These are phyloP conservation scores for Pythium plurisporium DNA, from an alignment of 352 stramenopile genomes.

Conservation along the genomic window DNA sequence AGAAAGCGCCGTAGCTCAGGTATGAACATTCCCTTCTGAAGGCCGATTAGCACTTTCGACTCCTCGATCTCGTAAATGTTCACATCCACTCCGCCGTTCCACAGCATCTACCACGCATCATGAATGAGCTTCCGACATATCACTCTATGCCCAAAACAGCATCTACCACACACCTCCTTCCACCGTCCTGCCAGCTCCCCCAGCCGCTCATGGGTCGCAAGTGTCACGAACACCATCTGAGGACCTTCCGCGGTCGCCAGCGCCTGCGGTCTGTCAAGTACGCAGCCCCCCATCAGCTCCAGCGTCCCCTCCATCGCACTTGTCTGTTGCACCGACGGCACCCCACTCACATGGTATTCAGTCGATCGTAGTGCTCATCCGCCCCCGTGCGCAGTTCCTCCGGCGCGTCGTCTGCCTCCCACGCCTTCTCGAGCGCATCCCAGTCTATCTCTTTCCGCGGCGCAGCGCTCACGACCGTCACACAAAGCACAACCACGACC, in stretches of 20 bases:
- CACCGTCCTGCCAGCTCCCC: slow-evolving; percentile 48
- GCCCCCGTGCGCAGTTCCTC: slow-evolving; percentile 41
- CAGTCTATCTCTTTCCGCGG: slow-evolving; percentile 44
- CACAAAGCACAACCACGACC: neutral
- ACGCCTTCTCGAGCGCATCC: slow-evolving; percentile 58
- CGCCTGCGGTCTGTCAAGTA: slow-evolving; percentile 27
- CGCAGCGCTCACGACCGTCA: neutral
- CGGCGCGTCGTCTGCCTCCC: slow-evolving; percentile 44
- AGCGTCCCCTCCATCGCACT: no score
- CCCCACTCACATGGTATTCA: slow-evolving; percentile 32
- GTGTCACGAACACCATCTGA: slow-evolving; percentile 79
- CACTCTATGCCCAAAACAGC: neutral
- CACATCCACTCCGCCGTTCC: slow-evolving; percentile 62
- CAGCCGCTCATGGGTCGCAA: slow-evolving; percentile 32
- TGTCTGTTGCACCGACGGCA: neutral
- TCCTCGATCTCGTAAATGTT: slow-evolving; percentile 67
- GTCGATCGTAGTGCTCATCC: slow-evolving; percentile 47
- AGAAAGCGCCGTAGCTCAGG: slow-evolving; percentile 49
- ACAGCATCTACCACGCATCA: slow-evolving; percentile 62
- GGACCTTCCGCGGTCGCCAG: slow-evolving; percentile 53
- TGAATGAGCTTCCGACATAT: neutral
- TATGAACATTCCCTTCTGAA: slow-evolving; percentile 57
- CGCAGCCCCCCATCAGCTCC: neutral
- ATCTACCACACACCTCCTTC: slow-evolving; percentile 50
- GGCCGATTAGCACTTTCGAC: slow-evolving; percentile 49